Evolutionary conservation across 805 yeast species (phyloP).

Genomic region (Candida boidinii): DNA sequence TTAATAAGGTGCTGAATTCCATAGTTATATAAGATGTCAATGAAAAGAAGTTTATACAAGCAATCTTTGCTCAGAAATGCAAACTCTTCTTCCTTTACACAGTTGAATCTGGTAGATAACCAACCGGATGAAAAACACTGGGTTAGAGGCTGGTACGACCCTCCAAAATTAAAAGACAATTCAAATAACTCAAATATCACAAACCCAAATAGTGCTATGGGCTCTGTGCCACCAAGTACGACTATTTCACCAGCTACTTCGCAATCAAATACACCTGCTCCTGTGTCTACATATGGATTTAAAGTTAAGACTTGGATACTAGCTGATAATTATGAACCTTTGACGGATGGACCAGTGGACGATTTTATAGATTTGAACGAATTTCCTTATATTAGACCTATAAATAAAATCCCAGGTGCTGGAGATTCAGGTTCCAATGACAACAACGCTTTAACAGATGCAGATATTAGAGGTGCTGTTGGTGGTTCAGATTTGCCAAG

Average conservation of each 20-base stretch:
- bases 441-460: conserved; percentile 23
- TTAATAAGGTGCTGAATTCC: background rate
- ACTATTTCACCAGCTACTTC: conserved; percentile 5
- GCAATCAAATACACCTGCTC: conserved; percentile 20
- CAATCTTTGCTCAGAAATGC: conserved; percentile 22
- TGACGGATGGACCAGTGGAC: conserved; percentile 18
- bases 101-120: background rate
- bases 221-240: conserved; percentile 2
- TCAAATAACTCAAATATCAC: conserved; percentile 4
- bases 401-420: background rate
- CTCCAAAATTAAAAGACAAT: conserved; percentile 17
- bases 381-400: conserved; percentile 21
- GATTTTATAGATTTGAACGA: conserved; percentile 32
- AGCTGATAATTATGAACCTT: conserved; percentile 5
- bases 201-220: conserved; percentile 3
- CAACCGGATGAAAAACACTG: conserved; percentile 18
- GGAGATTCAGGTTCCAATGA: conserved; percentile 6
- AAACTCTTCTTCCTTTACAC: conserved; percentile 12
- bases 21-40: conserved; percentile 18
- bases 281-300: conserved; percentile 21
- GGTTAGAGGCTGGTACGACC: conserved; percentile 25
- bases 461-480: conserved; percentile 33
- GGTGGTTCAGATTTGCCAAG: conserved; percentile 27
- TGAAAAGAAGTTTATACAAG: conserved; percentile 26
- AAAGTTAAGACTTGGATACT: conserved; percentile 26